Evolutionary conservation across 148 eudicot species (phyloP).

Genomic region (Rhododendron kiyosumense): DNA sequence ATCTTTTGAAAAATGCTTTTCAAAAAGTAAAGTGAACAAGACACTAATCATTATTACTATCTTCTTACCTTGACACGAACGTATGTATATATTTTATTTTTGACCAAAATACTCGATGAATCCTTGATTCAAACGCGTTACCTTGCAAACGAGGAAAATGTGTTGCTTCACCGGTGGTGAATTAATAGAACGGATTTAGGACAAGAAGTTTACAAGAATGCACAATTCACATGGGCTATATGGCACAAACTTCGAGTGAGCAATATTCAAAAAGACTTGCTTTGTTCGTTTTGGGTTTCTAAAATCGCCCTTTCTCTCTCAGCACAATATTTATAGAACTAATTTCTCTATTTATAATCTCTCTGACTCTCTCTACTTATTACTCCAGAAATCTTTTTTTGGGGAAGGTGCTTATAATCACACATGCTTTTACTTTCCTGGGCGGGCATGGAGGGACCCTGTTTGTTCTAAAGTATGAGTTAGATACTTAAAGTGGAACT

Average conservation of each 20-base stretch:
- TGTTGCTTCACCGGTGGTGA: not conserved
- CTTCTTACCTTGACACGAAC: not conserved
- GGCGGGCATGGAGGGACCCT: not conserved
- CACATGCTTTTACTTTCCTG: not conserved
- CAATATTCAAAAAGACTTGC: not conserved
- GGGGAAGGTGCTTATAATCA: not conserved
- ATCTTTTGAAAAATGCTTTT: no score
- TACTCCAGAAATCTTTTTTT: no score
- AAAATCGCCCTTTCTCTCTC: not conserved
- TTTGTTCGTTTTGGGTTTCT: not conserved
- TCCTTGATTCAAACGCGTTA: not conserved
- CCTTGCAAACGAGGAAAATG: not conserved
- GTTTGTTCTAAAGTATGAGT: not conserved
- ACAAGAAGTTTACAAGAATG: not conserved
- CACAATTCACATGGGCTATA: not conserved
- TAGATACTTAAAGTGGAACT: not conserved
- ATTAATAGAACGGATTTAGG: not conserved
- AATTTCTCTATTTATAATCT: no score
- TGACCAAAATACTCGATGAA: not conserved
- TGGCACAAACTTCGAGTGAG: not conserved
- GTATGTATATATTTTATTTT: not conserved
- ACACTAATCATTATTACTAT: not conserved
- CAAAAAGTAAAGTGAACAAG: no score
- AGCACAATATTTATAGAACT: no score
- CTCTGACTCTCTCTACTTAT: not conserved